A percentile compares a stretch with the other conserved stretches of the same genome.
phyloP scores from a whole-genome alignment of 495 filamentous ascomycete species.

The Xylaria telfairii region DNA sequence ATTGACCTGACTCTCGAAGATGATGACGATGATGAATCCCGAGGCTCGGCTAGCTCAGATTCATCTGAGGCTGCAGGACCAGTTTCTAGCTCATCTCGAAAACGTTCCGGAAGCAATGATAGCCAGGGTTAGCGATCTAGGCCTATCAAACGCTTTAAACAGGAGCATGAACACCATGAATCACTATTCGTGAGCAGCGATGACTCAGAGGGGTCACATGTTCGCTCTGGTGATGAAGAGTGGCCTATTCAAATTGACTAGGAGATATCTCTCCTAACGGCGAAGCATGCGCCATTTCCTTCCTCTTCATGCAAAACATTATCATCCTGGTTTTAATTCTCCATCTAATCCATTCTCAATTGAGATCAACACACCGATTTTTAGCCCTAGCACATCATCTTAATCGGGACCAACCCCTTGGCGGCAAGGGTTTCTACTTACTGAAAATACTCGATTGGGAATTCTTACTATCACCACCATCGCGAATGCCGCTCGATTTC shows the following conservation, averaged over 20 bases:
- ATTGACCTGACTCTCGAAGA: constrained; percentile 15
- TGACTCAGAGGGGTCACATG: background rate
- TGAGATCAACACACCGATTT: background rate
- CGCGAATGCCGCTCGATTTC: background rate
- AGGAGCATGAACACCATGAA: background rate
- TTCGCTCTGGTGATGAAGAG: background rate
- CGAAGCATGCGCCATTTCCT: background rate
- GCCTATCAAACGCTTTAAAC: background rate
- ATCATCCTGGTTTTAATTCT: background rate
- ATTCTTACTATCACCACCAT: background rate
- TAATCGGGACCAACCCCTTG: background rate
- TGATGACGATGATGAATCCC: background rate
- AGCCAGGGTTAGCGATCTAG: background rate
- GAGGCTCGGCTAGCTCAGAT: background rate
- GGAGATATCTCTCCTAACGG: background rate
- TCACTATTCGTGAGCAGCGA: constrained; percentile 18
- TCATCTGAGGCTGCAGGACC: background rate
- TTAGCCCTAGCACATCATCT: background rate
- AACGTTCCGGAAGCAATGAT: constrained; percentile 3
- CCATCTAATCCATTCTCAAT: background rate
- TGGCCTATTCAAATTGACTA: constrained; percentile 2
- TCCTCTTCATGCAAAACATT: background rate
- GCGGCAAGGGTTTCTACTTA: background rate
- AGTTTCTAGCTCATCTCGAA: background rate
- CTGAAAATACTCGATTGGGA: background rate